These are phyloP conservation scores for Metarhizium anisopliae DNA, from an alignment of 2,329 filamentous ascomycete species.

Conservation along the genomic window DNA sequence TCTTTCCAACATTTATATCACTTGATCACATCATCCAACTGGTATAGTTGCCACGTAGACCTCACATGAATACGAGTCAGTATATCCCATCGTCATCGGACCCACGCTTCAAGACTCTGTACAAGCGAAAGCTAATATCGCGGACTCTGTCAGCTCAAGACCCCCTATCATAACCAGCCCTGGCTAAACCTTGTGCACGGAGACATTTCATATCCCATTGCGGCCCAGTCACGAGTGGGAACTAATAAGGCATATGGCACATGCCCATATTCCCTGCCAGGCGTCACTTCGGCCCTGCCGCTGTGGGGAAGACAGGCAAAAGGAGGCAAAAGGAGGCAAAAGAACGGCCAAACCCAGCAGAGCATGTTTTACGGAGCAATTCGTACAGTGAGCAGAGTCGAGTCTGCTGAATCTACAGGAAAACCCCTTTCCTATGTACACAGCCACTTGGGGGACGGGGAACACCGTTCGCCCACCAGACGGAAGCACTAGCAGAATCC, in stretches of 20 bases:
- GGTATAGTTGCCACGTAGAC: not conserved
- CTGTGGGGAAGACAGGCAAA: not conserved
- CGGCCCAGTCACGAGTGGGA: not conserved
- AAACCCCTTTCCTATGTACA: not conserved
- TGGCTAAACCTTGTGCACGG: not conserved
- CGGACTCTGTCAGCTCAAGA: not conserved
- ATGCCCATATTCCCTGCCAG: not conserved
- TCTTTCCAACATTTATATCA: no score
- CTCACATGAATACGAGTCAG: not conserved
- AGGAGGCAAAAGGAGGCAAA: not conserved
- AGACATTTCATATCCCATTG: not conserved
- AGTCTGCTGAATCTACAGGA: not conserved
- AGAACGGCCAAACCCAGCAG: not conserved
- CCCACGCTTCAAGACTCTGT: not conserved
- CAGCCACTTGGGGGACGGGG: not conserved
- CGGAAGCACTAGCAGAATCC: conserved; percentile 4
- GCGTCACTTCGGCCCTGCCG: not conserved
- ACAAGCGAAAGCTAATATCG: no score
- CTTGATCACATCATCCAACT: no score
- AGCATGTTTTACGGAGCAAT: not conserved
- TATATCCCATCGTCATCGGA: not conserved
- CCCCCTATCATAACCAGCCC: not conserved
- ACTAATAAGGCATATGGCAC: no score
- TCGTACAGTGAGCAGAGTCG: not conserved
- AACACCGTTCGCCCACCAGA: not conserved